These are phyloP conservation scores for Fomitopsis betulina DNA, from an alignment of 1,284 basidiomycete species.

Conservation along the genomic window DNA sequence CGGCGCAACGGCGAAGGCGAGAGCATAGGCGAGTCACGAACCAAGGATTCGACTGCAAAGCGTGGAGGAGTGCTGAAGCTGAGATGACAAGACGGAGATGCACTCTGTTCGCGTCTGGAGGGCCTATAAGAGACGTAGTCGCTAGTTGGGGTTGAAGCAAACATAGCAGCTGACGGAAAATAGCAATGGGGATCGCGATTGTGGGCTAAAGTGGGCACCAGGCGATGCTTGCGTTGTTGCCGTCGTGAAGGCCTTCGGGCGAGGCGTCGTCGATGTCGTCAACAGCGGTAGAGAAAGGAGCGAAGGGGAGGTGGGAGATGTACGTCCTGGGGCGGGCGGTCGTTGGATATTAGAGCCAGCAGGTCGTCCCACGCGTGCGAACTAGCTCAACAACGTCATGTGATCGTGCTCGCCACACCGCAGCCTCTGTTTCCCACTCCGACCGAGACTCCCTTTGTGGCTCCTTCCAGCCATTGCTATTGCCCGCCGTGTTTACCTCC, in stretches of 20 bases:
- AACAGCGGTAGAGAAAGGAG: slow-evolving; percentile 9
- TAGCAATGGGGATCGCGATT: slow-evolving; percentile 20
- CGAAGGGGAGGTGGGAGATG: slow-evolving; percentile 5
- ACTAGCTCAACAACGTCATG: slow-evolving; percentile 36
- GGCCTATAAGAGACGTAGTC: slow-evolving; percentile 32
- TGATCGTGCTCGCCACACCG: slow-evolving; percentile 22
- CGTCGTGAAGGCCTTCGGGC: slow-evolving; percentile 8
- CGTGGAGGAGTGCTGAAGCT: slow-evolving; percentile 34
- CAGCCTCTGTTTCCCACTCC: neutral
- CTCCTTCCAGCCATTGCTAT: neutral
- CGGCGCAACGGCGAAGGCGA: slow-evolving; percentile 56
- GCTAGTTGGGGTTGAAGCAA: slow-evolving; percentile 32
- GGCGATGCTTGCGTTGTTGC: slow-evolving; percentile 8
- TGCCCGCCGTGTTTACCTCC: slow-evolving; percentile 1
- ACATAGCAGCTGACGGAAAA: slow-evolving; percentile 29
- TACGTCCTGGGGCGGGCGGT: slow-evolving; percentile 11
- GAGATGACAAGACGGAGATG: slow-evolving; percentile 44
- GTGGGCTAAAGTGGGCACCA: slow-evolving; percentile 10
- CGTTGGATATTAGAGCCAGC: slow-evolving; percentile 13
- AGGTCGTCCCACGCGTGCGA: slow-evolving; percentile 23
- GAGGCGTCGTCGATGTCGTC: slow-evolving; percentile 19
- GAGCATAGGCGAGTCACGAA: slow-evolving; percentile 51
- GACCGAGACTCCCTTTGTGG: neutral
- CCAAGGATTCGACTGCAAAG: slow-evolving; percentile 22
- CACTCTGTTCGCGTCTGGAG: slow-evolving; percentile 34